phyloP scores from a whole-genome alignment of 805 yeast genomes.

The Kazachstania kunashirensis region DNA sequence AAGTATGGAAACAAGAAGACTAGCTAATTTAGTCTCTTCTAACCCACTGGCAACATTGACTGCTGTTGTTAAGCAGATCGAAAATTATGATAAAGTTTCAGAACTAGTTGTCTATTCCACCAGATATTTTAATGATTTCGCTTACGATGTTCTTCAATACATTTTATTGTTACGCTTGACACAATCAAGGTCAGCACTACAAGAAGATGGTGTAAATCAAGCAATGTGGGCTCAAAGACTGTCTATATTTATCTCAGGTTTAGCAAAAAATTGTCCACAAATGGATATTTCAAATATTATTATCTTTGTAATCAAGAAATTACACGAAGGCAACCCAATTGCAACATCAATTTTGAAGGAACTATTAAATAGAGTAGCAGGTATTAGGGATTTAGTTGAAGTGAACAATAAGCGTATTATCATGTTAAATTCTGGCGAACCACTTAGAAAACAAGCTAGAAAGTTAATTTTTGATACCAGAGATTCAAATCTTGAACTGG shows the following conservation, averaged over 20 bases:
- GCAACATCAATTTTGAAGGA: constrained; percentile 60
- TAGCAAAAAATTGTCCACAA: constrained; percentile 42
- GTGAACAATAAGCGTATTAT: constrained; percentile 56
- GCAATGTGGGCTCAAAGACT: constrained; percentile 80
- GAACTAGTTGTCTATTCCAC: constrained; percentile 73
- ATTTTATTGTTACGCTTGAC: constrained; percentile 65
- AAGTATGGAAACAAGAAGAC: constrained; percentile 55
- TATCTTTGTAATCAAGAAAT: constrained; percentile 47
- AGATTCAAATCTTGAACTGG: constrained; percentile 37
- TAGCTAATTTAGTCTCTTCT: constrained; percentile 61
- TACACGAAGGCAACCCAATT: constrained; percentile 49
- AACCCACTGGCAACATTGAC: constrained; percentile 74
- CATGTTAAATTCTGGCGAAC: constrained; percentile 52
- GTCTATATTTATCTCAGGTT: constrained; percentile 65
- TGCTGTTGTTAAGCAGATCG: constrained; percentile 70
- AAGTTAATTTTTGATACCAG: constrained; percentile 45
- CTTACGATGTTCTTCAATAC: constrained; percentile 78
- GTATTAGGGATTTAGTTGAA: constrained; percentile 61
- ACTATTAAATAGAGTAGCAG: constrained; percentile 63
- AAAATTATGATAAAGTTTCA: constrained; percentile 82
- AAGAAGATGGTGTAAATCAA: constrained; percentile 71
- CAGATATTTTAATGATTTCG: constrained; percentile 58
- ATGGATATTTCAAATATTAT: constrained; percentile 59
- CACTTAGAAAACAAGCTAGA: constrained; percentile 47
- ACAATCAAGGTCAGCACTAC: constrained; percentile 55